Evolutionary conservation across 2,329 filamentous ascomycete species (phyloP).

Genomic region (Diaporthe capsici): DNA sequence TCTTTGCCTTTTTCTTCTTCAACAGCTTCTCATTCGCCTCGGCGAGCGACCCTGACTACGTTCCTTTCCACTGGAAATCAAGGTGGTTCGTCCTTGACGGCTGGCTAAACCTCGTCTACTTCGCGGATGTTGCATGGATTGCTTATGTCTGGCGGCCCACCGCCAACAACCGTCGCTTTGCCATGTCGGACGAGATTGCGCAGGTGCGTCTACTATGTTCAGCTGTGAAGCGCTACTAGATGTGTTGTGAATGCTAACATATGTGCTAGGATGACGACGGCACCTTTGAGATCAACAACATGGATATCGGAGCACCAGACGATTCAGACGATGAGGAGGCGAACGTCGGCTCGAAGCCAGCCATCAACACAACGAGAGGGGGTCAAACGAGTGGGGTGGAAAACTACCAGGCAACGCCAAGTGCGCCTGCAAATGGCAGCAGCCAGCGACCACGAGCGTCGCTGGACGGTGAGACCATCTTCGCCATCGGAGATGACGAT

Average conservation of each 20-base stretch:
- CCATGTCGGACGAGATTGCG: conserved; percentile 98
- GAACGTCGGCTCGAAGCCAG: conserved; percentile 57
- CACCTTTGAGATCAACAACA: conserved; percentile 92
- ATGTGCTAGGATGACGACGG: conserved; percentile 93
- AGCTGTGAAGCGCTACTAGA: neutral
- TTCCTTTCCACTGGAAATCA: conserved; percentile 97
- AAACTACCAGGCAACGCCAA: conserved; percentile 34
- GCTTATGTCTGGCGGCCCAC: conserved; percentile 98
- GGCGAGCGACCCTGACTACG: conserved; percentile 86
- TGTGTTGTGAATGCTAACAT: neutral
- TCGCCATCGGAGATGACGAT: conserved; percentile 91
- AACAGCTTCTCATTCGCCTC: conserved; percentile 97
- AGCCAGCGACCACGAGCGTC: conserved; percentile 62
- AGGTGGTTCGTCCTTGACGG: conserved; percentile 98
- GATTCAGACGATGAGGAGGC: conserved; percentile 73
- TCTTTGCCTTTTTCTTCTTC: conserved; percentile 98
- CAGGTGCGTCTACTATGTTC: conserved; percentile 12
- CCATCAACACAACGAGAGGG: conserved; percentile 40
- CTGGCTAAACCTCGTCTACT: conserved; percentile 96
- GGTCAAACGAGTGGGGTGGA: conserved; percentile 40
- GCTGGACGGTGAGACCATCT: conserved; percentile 92
- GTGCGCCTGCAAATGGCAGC: conserved; percentile 36
- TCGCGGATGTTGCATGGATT: conserved; percentile 92
- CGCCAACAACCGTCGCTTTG: conserved; percentile 95
- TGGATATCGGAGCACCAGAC: conserved; percentile 86